phyloP scores from a whole-genome alignment of 805 yeast species.

The Candida railenensis region DNA sequence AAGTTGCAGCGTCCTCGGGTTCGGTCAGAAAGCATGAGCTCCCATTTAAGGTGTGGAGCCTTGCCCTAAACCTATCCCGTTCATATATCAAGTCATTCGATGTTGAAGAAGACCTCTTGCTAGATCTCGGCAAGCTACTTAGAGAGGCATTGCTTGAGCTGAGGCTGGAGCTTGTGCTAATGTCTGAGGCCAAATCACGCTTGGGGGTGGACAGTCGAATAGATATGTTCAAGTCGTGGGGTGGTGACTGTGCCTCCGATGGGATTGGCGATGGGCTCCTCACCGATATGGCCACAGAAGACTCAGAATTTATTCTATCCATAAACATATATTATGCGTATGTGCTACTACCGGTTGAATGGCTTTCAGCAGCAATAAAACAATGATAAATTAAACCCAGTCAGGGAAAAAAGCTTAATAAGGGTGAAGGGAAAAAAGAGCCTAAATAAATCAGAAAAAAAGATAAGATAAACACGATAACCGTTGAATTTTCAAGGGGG shows the following conservation, averaged over 20 bases:
- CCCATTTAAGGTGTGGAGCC: slow-evolving; percentile 32
- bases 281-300: slow-evolving; percentile 1
- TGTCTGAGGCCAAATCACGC: neutral
- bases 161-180: slow-evolving; percentile 4
- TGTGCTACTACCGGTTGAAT: neutral
- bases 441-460: neutral
- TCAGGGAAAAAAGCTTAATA: no score
- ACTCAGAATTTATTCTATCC: neutral
- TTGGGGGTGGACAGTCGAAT: neutral
- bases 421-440: neutral
- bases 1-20: slow-evolving; percentile 6
- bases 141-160: slow-evolving; percentile 6
- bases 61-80: slow-evolving; percentile 41
- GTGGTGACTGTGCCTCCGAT: neutral
- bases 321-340: neutral
- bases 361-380: neutral
- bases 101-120: slow-evolving; percentile 37
- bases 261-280: slow-evolving; percentile 5
- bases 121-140: slow-evolving; percentile 10
- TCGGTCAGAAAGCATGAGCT: slow-evolving; percentile 6
- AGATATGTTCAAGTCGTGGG: neutral
- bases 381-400: no score
- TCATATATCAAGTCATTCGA: slow-evolving; percentile 40
- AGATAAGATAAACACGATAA: neutral
- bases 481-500: neutral